Evolutionary conservation across 2,329 filamentous ascomycete species (phyloP).

Genomic region (Phialophora macrospora): DNA sequence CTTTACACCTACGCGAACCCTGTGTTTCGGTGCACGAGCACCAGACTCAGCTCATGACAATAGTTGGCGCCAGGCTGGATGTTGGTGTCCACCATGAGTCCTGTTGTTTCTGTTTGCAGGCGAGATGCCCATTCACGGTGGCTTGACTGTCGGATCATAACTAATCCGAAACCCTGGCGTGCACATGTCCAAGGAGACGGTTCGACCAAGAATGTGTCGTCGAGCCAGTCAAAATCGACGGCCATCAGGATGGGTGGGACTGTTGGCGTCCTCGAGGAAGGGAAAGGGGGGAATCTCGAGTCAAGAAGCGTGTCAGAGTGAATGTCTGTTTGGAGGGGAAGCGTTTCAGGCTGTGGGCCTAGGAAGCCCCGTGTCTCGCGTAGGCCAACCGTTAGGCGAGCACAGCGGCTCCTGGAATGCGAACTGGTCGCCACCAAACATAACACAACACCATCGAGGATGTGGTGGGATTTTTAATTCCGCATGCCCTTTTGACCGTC

Average conservation of each 20-base stretch:
- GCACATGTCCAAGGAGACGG: slow-evolving; percentile 2
- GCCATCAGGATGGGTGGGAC: neutral
- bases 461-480: too few species aligned
- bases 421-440: too few species aligned
- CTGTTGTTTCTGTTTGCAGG: slow-evolving; percentile 1
- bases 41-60: neutral
- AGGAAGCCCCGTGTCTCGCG: too few species aligned
- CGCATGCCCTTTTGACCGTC: too few species aligned
- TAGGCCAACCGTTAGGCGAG: too few species aligned
- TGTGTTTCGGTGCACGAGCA: slow-evolving; percentile 1
- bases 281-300: neutral
- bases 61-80: neutral
- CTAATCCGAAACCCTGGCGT: slow-evolving; percentile 16
- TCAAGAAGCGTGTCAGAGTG: neutral
- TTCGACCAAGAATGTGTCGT: neutral
- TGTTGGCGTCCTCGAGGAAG: neutral
- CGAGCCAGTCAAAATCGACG: neutral
- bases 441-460: too few species aligned
- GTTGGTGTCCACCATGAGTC: neutral
- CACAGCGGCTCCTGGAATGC: too few species aligned
- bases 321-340: neutral
- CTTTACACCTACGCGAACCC: slow-evolving; percentile 1
- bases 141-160: slow-evolving; percentile 12
- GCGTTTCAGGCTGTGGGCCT: neutral
- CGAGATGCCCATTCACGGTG: neutral